phyloP scores from a whole-genome alignment of 2,329 filamentous ascomycete genomes.

The Fusarium oxysporum region DNA sequence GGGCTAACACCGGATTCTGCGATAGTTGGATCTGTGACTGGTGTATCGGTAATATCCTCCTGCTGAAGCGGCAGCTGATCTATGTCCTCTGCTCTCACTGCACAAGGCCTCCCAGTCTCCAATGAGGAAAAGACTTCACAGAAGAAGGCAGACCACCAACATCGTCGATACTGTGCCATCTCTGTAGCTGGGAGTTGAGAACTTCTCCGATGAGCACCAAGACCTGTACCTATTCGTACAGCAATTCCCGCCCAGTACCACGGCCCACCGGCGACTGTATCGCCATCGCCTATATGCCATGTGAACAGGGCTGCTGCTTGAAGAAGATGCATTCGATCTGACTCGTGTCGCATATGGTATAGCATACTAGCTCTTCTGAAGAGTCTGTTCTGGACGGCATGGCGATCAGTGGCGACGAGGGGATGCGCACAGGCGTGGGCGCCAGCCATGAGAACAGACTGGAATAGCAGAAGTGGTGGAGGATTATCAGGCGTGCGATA shows the following conservation, averaged over 20 bases:
- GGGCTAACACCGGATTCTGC: conserved; percentile 10
- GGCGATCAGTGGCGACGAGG: conserved; percentile 38
- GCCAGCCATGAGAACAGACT: conserved; percentile 42
- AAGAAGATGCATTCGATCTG: conserved; percentile 40
- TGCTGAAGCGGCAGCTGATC: conserved; percentile 36
- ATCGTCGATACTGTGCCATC: conserved; percentile 41
- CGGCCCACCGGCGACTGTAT: conserved; percentile 39
- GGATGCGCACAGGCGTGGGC: conserved; percentile 42
- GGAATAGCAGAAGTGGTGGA: conserved; percentile 34
- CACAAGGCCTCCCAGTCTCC: conserved; percentile 40
- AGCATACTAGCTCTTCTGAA: conserved; percentile 43
- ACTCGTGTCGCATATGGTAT: conserved; percentile 44
- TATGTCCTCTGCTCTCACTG: conserved; percentile 41
- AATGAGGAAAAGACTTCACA: conserved; percentile 42
- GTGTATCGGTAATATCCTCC: conserved; percentile 38
- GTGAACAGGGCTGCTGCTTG: conserved; percentile 41
- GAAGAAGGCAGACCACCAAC: conserved; percentile 43
- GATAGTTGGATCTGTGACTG: not conserved
- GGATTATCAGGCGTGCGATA: conserved; percentile 40
- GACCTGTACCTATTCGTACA: conserved; percentile 36
- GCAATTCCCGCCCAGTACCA: conserved; percentile 45
- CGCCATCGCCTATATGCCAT: conserved; percentile 42
- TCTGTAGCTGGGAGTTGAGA: conserved; percentile 35
- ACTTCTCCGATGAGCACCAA: conserved; percentile 38
- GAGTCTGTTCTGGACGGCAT: conserved; percentile 44